Evolutionary conservation across 2,329 filamentous ascomycete species (phyloP).

Genomic region (Plectosphaerella cucumerina): DNA sequence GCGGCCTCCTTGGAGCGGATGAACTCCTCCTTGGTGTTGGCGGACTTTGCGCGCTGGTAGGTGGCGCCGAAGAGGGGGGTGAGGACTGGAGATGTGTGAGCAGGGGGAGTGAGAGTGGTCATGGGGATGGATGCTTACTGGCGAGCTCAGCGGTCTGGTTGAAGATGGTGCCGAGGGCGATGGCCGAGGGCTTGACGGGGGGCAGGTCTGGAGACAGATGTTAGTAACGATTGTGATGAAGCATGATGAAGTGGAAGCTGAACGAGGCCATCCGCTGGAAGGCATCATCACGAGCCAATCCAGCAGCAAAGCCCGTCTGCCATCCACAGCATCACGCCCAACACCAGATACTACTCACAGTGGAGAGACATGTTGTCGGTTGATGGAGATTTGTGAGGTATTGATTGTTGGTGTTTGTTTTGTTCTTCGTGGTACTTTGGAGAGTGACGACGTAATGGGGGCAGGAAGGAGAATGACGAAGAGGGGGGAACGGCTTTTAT

Average conservation of each 20-base stretch:
- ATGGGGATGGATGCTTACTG: constrained; percentile 20
- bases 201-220: constrained; percentile 46
- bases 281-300: background rate
- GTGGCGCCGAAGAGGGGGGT: constrained; percentile 89
- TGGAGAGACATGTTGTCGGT: constrained; percentile 53
- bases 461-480: background rate
- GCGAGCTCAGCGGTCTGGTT: constrained; percentile 89
- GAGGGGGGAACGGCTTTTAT: background rate
- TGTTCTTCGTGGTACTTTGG: background rate
- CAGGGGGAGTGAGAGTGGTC: background rate
- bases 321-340: background rate
- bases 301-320: background rate
- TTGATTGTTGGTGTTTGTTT: constrained; percentile 1
- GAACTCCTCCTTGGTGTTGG: constrained; percentile 97
- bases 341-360: constrained; percentile 37
- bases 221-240: constrained; percentile 1
- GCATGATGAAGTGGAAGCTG: background rate
- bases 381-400: constrained; percentile 11
- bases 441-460: background rate
- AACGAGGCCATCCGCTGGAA: background rate
- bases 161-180: constrained; percentile 93
- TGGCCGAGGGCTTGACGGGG: constrained; percentile 94
- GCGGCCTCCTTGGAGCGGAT: constrained; percentile 88
- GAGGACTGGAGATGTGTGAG: constrained; percentile 49
- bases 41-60: constrained; percentile 85